These are phyloP conservation scores for Logfia minima DNA, from an alignment of 129 eudicot genomes.

Conservation along the genomic window DNA sequence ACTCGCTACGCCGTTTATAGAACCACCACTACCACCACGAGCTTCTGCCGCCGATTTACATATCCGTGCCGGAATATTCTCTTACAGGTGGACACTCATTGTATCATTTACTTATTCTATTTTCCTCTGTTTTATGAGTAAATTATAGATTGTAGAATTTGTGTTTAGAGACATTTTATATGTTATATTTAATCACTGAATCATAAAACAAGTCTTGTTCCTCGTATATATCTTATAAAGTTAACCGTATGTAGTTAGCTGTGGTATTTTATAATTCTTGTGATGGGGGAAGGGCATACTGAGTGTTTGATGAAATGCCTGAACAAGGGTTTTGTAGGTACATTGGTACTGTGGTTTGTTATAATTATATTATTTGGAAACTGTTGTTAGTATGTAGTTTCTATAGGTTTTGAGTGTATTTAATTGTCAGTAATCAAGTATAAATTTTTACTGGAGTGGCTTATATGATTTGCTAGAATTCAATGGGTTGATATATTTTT, in stretches of 20 bases:
- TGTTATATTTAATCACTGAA: not conserved
- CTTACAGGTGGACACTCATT: not conserved
- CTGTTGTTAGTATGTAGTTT: not conserved
- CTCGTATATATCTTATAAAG: too few species aligned
- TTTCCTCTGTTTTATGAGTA: not conserved
- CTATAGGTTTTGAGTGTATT: not conserved
- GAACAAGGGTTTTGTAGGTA: not conserved
- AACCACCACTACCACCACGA: not conserved
- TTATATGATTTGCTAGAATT: not conserved
- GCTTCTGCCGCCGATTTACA: not conserved
- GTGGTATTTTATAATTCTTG: not conserved
- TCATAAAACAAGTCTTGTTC: too few species aligned
- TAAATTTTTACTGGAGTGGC: not conserved
- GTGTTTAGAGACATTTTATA: slow-evolving; percentile 12
- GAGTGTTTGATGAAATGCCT: slow-evolving; percentile 19
- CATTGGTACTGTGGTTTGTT: not conserved
- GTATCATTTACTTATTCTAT: not conserved
- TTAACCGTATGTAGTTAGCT: not conserved
- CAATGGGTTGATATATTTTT: not conserved
- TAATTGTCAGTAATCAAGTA: not conserved
- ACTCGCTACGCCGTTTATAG: not conserved
- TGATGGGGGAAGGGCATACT: not conserved
- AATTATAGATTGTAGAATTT: not conserved
- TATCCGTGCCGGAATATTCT: not conserved
- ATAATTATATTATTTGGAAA: not conserved